phyloP scores from a whole-genome alignment of 768 basidiomycete genomes.

The Rhodotorula graminis region DNA sequence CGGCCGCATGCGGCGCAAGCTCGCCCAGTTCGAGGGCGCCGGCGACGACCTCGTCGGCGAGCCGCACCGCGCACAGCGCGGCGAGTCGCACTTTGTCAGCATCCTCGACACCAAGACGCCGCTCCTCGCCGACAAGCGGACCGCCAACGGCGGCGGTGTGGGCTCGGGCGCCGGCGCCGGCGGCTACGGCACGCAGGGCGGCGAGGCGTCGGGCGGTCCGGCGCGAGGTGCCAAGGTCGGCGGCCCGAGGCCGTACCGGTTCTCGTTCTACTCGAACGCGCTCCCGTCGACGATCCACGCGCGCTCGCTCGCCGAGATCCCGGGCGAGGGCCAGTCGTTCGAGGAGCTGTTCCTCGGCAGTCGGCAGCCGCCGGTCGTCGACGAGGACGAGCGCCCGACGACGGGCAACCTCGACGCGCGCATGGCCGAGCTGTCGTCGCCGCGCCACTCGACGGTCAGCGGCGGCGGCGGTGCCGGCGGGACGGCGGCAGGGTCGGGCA shows the following conservation, averaged over 20 bases:
- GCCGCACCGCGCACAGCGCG: background rate
- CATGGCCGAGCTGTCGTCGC: slow-evolving; percentile 11
- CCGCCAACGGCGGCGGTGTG: slow-evolving; percentile 33
- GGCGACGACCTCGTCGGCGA: slow-evolving; percentile 48
- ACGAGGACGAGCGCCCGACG: slow-evolving; percentile 29
- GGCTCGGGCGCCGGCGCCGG: slow-evolving; percentile 17
- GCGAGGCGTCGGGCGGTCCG: too few relatives aligned
- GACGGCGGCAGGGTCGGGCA: background rate
- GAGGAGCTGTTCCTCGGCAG: slow-evolving; percentile 70
- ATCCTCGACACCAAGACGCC: slow-evolving; percentile 50
- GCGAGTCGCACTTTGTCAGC: slow-evolving; percentile 12
- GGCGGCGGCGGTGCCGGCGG: slow-evolving; percentile 10
- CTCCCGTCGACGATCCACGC: slow-evolving; percentile 92
- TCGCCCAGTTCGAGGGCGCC: slow-evolving; percentile 77
- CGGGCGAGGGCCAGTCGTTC: slow-evolving; percentile 87
- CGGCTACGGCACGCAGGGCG: background rate
- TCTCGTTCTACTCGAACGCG: slow-evolving; percentile 96
- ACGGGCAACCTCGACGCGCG: slow-evolving; percentile 23
- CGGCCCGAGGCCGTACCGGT: slow-evolving; percentile 86
- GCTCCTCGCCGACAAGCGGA: slow-evolving; percentile 37
- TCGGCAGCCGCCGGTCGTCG: background rate
- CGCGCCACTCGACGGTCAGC: background rate
- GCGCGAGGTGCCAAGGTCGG: slow-evolving; percentile 9
- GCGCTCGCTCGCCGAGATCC: slow-evolving; percentile 82
- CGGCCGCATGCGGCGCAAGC: slow-evolving; percentile 60